Base-by-base conservation (phyloP, 225 moss, liverwort and hornwort genomes). In the Sphagnum contortum region DNA sequence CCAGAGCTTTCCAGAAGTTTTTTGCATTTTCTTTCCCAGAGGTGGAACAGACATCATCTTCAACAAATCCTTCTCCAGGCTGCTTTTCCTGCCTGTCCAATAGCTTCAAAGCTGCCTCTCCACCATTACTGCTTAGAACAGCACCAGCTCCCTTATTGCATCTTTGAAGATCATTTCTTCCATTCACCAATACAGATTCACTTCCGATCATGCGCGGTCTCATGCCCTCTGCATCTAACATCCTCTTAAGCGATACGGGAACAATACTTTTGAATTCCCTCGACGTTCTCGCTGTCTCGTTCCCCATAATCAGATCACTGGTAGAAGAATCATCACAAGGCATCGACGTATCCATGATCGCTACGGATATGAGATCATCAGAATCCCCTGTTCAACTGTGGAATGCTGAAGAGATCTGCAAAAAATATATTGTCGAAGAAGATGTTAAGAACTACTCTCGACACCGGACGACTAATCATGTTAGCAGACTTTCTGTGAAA, bases 1-100 rank as follows among this genome's bases (percentile, higher is more conserved):
- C 88, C 57, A 87, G 55, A 44, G 77, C 77, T 74, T 73, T 86
- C 84, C 83, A 81, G 55, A 49, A 69, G 44, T 76, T 82, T 60
- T 70, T 81, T 49, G 78, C 73, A 67, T 68, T 75, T 6, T 88
- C 91, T 60, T 79, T 65, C 62, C 74, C 78, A 47, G 81, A 84
- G 68, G 73, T 72, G 67, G 87, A 83, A 63, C 75, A 75, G 14
- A 67, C 50, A 54, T 71, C 74, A 48, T 81, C 82, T 46, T 80
- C 77, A 57, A 73, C 29, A 29, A 29, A 29, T 29, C 29, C 29
- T 29, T 29, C 29, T 29, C 29, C 0, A 29, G 29, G 29, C 29
- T 29, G 29, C 29, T 29, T 29, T 29, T 29, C 29, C 29, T 29
- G 29, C 29, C 29, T 29, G 29, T 29, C 29, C 29, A 29, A 29